These are phyloP conservation scores for Fraxinus pennsylvanica DNA, from an alignment of 257 asterid genomes.

Conservation along the genomic window DNA sequence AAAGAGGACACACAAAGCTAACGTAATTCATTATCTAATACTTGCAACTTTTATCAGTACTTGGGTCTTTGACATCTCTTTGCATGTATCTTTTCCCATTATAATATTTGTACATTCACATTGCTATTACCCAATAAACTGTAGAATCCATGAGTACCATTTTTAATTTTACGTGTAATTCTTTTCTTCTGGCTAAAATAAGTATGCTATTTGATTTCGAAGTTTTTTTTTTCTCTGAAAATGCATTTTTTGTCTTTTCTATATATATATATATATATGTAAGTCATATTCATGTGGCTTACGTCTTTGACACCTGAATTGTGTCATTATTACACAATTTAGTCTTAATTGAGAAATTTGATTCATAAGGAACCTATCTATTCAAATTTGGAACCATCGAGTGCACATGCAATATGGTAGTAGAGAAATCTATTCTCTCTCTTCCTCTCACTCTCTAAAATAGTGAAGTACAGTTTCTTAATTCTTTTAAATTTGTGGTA, in stretches of 20 bases:
- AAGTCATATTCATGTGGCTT: slow-evolving; percentile 3
- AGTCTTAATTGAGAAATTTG: not conserved
- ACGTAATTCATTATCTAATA: slow-evolving; percentile 48
- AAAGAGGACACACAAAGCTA: slow-evolving; percentile 73
- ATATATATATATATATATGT: not conserved
- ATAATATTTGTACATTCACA: too few species aligned
- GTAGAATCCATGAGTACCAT: too few species aligned
- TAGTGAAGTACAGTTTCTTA: not conserved
- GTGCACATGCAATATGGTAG: too few species aligned
- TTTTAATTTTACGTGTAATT: too few species aligned
- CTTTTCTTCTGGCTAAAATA: not conserved
- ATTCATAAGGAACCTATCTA: too few species aligned
- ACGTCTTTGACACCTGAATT: slow-evolving; percentile 9
- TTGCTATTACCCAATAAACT: too few species aligned
- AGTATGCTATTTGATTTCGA: too few species aligned
- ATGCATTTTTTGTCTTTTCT: not conserved
- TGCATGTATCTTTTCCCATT: too few species aligned
- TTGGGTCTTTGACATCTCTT: not conserved
- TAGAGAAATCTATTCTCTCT: too few species aligned
- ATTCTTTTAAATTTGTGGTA: not conserved
- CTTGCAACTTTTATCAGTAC: not conserved
- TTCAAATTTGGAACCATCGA: too few species aligned
- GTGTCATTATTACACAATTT: slow-evolving; percentile 6
- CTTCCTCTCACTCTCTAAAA: too few species aligned
- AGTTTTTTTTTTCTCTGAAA: not conserved